Evolutionary conservation across 345 rosid species (phyloP).

Genomic region (Heritiera fomes): DNA sequence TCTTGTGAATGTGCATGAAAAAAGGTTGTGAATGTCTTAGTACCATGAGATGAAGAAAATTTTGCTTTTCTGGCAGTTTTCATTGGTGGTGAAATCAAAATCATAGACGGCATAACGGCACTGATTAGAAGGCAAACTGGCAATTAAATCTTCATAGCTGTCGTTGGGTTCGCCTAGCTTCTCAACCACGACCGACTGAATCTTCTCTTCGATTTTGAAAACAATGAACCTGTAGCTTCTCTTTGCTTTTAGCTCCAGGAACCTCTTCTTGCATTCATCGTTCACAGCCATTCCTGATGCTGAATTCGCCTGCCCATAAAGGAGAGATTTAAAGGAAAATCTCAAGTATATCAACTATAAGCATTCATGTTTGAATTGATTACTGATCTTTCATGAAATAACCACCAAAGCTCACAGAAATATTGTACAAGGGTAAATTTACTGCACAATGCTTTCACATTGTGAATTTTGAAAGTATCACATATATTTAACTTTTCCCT

Average conservation of each 20-base stretch:
- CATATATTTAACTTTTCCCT: too few species aligned
- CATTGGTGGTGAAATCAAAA: conserved; percentile 64
- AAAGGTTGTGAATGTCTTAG: not conserved
- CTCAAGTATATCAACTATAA: not conserved
- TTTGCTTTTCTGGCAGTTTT: conserved; percentile 81
- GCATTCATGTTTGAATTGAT: too few species aligned
- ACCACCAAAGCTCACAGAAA: too few species aligned
- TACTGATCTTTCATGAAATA: not conserved
- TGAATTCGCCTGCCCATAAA: conserved; percentile 54
- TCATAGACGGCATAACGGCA: conserved; percentile 78
- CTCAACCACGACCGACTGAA: conserved; percentile 54
- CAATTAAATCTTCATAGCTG: conserved; percentile 56
- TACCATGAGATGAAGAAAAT: conserved; percentile 78
- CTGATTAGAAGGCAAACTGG: conserved; percentile 52
- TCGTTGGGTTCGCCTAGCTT: conserved; percentile 54
- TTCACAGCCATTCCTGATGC: conserved; percentile 72
- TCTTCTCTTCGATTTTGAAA: conserved; percentile 67
- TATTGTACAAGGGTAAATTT: too few species aligned
- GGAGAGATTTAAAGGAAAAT: not conserved
- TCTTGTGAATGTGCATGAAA: not conserved
- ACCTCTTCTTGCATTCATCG: conserved; percentile 71
- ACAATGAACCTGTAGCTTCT: conserved; percentile 65
- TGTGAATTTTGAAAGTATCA: too few species aligned
- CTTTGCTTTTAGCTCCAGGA: conserved; percentile 66
- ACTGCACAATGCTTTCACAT: too few species aligned